phyloP scores from a whole-genome alignment of 2,329 filamentous ascomycete genomes.

The Aspergillus brasiliensis region DNA sequence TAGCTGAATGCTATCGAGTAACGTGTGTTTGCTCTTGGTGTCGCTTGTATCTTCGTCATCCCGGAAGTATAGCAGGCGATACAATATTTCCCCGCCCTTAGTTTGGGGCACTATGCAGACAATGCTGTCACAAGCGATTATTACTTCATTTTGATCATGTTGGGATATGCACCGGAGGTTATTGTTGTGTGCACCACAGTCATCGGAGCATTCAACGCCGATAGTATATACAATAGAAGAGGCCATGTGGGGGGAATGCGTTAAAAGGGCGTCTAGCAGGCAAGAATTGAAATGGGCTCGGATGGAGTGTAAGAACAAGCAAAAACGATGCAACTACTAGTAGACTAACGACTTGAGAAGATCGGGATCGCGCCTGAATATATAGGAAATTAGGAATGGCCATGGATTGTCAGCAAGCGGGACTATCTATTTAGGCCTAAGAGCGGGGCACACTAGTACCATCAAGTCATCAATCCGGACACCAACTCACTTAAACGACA shows the following conservation, averaged over 20 bases:
- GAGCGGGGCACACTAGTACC: not conserved
- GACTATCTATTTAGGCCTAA: no score
- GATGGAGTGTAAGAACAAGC: not conserved
- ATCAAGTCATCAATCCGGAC: not conserved
- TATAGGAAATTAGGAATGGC: no score
- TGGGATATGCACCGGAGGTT: slow-evolving; percentile 23
- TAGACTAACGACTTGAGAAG: not conserved
- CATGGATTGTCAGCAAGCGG: no score
- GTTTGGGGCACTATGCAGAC: slow-evolving; percentile 26
- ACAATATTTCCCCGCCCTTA: slow-evolving; percentile 5
- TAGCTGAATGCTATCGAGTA: slow-evolving; percentile 22
- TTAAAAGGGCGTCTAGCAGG: not conserved
- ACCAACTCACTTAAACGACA: not conserved
- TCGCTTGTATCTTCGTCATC: slow-evolving; percentile 1
- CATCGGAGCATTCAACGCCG: not conserved
- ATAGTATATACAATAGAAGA: not conserved
- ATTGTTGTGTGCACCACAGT: not conserved
- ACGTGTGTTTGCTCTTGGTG: slow-evolving; percentile 1
- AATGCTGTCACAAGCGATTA: slow-evolving; percentile 26
- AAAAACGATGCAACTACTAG: no score
- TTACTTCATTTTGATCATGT: slow-evolving; percentile 11
- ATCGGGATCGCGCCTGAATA: not conserved
- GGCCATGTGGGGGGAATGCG: not conserved
- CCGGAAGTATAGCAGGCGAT: slow-evolving; percentile 29
- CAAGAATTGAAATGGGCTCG: not conserved